Base-by-base conservation (phyloP, 768 basidiomycete genomes). In the Coprinopsis marcescibilis region DNA sequence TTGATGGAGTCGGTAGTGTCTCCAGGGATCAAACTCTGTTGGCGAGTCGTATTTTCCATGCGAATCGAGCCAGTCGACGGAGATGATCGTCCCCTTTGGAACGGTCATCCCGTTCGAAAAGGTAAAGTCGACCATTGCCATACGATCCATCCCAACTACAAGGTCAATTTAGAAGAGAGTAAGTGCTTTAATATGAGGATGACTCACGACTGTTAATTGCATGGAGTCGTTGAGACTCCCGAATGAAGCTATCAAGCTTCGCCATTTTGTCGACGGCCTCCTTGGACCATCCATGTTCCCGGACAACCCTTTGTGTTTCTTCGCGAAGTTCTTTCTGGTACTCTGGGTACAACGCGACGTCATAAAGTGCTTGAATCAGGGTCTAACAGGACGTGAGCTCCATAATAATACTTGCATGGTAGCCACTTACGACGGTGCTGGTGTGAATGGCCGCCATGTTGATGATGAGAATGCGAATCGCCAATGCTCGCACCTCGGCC, bases 381-480 rank as follows among this genome's bases (percentile, higher is more conserved):
- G 62, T 64, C 71, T 74, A 38, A n/a, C n/a, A n/a, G n/a, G n/a
- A n/a, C n/a, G n/a, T n/a, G n/a, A n/a, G n/a, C n/a, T n/a, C n/a
- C n/a, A 41, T 14, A n/a, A 30, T 33, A 6, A 8, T 19, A 4
- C 5, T 10, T 25, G 12, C 15, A n/a, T 8, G 15, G 21, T 10
- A 21, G 19, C 32, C 21, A 25, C 27, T n/a, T 42, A 72, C 72
- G 51, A 62, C 60, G 4, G 71, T 62, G 1, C 66, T 58, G 0
- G 73, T 75, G 47, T 76, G 73, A 23, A 63, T 68, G 7, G 69
- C 61, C 0, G 65, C 68, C 30, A 72, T 65, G 53, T 73, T 75
- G 20, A 70, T 42, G 1, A 60, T 32, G n/a, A 75, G 55, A 14
- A 73, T 53, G 12, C 63, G 51, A 56, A 57, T 47, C 1, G 57